A percentile compares a stretch with the other conserved stretches of the same genome.
phyloP scores from a whole-genome alignment of 345 rosid species.

The Punica granatum region DNA sequence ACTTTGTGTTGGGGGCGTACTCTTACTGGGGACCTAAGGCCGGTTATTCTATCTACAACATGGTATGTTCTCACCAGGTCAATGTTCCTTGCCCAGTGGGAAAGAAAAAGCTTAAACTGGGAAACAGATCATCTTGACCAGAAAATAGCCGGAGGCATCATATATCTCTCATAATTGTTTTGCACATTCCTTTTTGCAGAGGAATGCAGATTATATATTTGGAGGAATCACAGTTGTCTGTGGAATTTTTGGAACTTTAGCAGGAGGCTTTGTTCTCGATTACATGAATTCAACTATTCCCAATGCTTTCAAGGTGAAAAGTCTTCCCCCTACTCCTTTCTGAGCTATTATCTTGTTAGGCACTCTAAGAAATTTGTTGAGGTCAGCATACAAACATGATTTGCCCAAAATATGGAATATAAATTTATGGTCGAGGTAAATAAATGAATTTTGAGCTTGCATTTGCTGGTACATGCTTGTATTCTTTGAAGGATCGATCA shows the following conservation, averaged over 20 bases:
- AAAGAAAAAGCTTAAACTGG: background rate
- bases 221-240: constrained; percentile 83
- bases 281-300: constrained; percentile 56
- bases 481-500: background rate
- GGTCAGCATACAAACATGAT: background rate
- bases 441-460: background rate
- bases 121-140: background rate
- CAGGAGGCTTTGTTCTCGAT: constrained; percentile 75
- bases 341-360: background rate
- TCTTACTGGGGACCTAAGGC: constrained; percentile 99
- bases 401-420: background rate
- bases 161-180: background rate
- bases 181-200: constrained; percentile 26
- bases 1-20: constrained; percentile 89
- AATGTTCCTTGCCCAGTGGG: background rate
- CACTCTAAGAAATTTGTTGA: background rate
- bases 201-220: constrained; percentile 75
- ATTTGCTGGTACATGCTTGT: background rate
- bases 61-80: constrained; percentile 37
- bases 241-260: constrained; percentile 77
- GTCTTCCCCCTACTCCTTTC: background rate
- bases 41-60: constrained; percentile 72
- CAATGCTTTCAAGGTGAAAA: constrained; percentile 84
- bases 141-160: background rate
- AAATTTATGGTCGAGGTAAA: background rate